These are phyloP conservation scores for Boletus edulis DNA, from an alignment of 768 basidiomycete genomes.

Conservation along the genomic window DNA sequence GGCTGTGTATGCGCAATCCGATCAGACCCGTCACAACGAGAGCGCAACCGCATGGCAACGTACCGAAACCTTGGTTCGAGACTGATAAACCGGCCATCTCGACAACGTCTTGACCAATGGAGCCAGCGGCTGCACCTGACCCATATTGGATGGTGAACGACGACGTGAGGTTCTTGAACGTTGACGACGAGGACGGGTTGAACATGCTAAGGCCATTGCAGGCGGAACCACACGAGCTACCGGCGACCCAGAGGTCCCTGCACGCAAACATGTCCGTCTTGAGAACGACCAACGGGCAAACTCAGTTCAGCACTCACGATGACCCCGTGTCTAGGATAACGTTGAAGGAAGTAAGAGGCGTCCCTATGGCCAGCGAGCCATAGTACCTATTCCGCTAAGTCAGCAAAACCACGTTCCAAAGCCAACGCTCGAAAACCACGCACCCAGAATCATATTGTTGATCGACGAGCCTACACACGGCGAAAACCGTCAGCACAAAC, in stretches of 20 bases:
- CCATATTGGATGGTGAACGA: slow-evolving; percentile 48
- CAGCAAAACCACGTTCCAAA: not conserved
- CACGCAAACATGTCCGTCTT: slow-evolving; percentile 11
- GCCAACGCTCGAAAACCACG: slow-evolving; percentile 7
- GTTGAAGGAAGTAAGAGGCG: slow-evolving; percentile 45
- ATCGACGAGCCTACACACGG: slow-evolving; percentile 51
- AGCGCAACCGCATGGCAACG: not conserved
- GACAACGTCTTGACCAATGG: slow-evolving; percentile 43
- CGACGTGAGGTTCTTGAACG: slow-evolving; percentile 35
- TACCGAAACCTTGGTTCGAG: slow-evolving; percentile 43
- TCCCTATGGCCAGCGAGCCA: slow-evolving; percentile 42
- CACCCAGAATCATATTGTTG: slow-evolving; percentile 67
- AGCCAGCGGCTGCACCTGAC: slow-evolving; percentile 47
- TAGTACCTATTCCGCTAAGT: slow-evolving; percentile 28
- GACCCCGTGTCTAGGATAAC: slow-evolving; percentile 55
- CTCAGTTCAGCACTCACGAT: slow-evolving; percentile 18
- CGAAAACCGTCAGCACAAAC: not conserved
- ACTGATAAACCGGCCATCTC: slow-evolving; percentile 53
- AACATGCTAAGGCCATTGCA: slow-evolving; percentile 33
- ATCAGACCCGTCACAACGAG: not conserved
- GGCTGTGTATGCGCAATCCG: slow-evolving; percentile 19
- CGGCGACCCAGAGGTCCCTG: slow-evolving; percentile 52
- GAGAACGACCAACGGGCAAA: not conserved
- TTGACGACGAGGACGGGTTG: slow-evolving; percentile 34
- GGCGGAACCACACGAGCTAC: slow-evolving; percentile 28